phyloP scores from a whole-genome alignment of 148 eudicot species.

The Spergularia marina region DNA sequence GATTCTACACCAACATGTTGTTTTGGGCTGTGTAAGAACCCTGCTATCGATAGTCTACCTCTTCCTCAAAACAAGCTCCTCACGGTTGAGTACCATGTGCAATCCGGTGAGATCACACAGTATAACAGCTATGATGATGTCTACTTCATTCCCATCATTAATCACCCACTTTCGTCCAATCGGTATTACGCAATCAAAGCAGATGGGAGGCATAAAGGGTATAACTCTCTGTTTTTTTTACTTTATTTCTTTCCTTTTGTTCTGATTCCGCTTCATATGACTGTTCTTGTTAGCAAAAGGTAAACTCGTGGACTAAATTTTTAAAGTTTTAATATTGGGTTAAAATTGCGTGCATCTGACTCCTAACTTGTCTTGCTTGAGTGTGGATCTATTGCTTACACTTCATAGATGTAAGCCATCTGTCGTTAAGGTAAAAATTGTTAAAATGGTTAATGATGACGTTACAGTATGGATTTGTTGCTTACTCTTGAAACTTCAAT shows the following conservation, averaged over 20 bases:
- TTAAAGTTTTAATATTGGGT: too few species aligned
- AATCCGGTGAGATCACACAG: not conserved
- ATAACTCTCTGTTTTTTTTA: not conserved
- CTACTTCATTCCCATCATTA: constrained; percentile 36
- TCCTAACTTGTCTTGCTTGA: too few species aligned
- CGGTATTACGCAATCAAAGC: constrained; percentile 36
- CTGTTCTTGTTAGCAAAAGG: too few species aligned
- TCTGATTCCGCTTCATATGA: not conserved
- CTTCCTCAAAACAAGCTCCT: constrained; percentile 40
- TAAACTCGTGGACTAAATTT: too few species aligned
- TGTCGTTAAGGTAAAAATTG: too few species aligned
- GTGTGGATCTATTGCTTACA: too few species aligned
- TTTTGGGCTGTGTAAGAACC: constrained; percentile 28
- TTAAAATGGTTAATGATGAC: too few species aligned
- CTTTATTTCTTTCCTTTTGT: not conserved
- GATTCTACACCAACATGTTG: constrained; percentile 26
- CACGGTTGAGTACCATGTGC: constrained; percentile 16
- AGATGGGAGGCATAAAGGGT: constrained; percentile 35
- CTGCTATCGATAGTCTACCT: constrained; percentile 30
- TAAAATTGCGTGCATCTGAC: too few species aligned
- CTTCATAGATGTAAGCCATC: too few species aligned
- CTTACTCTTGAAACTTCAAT: too few species aligned
- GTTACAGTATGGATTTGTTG: too few species aligned
- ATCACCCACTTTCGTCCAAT: constrained; percentile 34
- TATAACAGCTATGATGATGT: constrained; percentile 22